These are phyloP conservation scores for Rhizopogon roseolus DNA, from an alignment of 768 basidiomycete genomes.

Conservation along the genomic window DNA sequence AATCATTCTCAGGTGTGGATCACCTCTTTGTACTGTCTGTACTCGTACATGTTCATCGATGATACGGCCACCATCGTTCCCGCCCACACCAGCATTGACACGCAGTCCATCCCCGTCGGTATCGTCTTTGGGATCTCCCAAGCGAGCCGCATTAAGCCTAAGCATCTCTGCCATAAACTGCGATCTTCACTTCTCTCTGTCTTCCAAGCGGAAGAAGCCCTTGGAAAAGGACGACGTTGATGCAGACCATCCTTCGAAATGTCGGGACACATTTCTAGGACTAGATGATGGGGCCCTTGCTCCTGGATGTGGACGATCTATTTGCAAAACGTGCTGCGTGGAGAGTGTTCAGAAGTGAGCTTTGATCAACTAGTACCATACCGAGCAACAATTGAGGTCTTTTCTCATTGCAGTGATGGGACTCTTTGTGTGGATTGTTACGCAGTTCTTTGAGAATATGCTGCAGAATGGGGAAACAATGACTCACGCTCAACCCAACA, in stretches of 20 bases:
- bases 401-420: slow-evolving; percentile 16
- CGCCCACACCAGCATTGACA: slow-evolving; percentile 33
- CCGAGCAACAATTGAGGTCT: neutral
- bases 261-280: neutral
- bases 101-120: slow-evolving; percentile 25
- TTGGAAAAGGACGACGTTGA: slow-evolving; percentile 17
- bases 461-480: neutral
- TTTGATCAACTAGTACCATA: neutral
- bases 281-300: slow-evolving; percentile 12
- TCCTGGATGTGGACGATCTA: slow-evolving; percentile 29
- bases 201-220: slow-evolving; percentile 25
- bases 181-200: slow-evolving; percentile 3
- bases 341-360: slow-evolving; percentile 32
- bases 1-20: slow-evolving; percentile 22
- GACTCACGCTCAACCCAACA: neutral
- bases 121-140: slow-evolving; percentile 16
- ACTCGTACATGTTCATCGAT: slow-evolving; percentile 33
- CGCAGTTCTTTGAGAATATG: slow-evolving; percentile 10
- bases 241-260: slow-evolving; percentile 5
- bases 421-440: slow-evolving; percentile 28
- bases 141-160: slow-evolving; percentile 22
- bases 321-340: slow-evolving; percentile 31
- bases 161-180: slow-evolving; percentile 19
- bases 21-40: slow-evolving; percentile 31
- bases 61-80: slow-evolving; percentile 24